phyloP scores from a whole-genome alignment of 2,329 filamentous ascomycete genomes.

The Alternaria gaisen region DNA sequence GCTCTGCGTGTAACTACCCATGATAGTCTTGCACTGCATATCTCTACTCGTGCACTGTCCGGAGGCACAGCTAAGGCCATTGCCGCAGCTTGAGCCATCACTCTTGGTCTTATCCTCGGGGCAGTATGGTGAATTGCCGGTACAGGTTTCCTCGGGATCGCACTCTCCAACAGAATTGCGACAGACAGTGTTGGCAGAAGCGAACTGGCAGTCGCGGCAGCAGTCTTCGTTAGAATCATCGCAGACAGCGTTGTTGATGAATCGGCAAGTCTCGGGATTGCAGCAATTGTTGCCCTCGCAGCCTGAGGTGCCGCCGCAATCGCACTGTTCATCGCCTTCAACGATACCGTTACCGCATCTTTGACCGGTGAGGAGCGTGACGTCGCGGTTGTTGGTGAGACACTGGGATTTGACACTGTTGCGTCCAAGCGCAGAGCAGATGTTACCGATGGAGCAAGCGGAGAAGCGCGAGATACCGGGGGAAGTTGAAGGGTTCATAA shows the following conservation, averaged over 20 bases:
- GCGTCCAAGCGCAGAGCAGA: conserved; percentile 84
- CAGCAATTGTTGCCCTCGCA: conserved; percentile 85
- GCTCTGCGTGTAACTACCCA: conserved; percentile 75
- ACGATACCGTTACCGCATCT: conserved; percentile 98
- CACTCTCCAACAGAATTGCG: conserved; percentile 80
- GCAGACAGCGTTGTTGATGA: conserved; percentile 77
- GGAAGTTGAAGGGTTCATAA: conserved; percentile 95
- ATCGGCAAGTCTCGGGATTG: conserved; percentile 85
- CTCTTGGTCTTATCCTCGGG: conserved; percentile 74
- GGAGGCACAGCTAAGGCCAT: conserved; percentile 79
- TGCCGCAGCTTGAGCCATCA: conserved; percentile 77
- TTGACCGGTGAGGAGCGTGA: conserved; percentile 81
- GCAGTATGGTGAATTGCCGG: conserved; percentile 75
- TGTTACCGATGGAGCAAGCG: conserved; percentile 88
- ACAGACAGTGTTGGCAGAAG: conserved; percentile 75
- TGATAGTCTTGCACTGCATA: conserved; percentile 84
- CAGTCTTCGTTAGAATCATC: conserved; percentile 87
- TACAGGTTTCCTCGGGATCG: conserved; percentile 85
- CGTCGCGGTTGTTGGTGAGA: conserved; percentile 83
- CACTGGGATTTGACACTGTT: conserved; percentile 80
- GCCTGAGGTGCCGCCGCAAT: conserved; percentile 80
- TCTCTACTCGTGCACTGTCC: conserved; percentile 95
- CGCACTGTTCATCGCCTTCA: conserved; percentile 91
- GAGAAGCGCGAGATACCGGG: conserved; percentile 81
- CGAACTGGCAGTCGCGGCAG: conserved; percentile 76